A percentile compares a stretch with the other conserved stretches of the same genome.
Conservation (phyloP, 352 stramenopile species). For the Pythium dissimile region DNA sequence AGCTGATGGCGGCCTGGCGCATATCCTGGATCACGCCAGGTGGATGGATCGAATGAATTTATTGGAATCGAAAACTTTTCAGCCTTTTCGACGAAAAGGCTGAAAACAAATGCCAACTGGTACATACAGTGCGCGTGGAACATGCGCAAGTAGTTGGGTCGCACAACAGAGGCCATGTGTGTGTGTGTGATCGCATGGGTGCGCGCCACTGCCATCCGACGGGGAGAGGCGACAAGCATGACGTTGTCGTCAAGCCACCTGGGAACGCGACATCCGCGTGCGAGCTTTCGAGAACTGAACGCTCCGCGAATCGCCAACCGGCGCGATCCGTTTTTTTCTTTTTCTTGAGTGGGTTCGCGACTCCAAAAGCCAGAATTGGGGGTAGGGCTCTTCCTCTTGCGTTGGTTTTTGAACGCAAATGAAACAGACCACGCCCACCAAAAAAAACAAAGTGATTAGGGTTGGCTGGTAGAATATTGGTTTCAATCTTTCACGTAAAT, state of each 20-base stretch:
- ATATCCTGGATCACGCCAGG: too few species aligned
- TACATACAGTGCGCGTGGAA: too few species aligned
- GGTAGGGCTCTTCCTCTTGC: conserved; percentile 1
- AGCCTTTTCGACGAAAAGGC: too few species aligned
- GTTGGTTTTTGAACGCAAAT: conserved; percentile 1
- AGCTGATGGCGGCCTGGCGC: not conserved
- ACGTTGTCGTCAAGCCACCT: conserved; percentile 8
- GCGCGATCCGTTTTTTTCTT: conserved; percentile 5
- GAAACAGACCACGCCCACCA: not conserved
- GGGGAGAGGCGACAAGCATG: not conserved
- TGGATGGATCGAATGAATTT: too few species aligned
- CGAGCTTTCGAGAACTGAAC: conserved; percentile 1
- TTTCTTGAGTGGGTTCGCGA: conserved; percentile 4
- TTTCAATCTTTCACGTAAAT: conserved; percentile 10
- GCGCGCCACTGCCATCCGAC: not conserved
- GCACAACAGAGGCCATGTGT: too few species aligned
- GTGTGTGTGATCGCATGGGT: too few species aligned
- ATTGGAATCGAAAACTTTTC: too few species aligned
- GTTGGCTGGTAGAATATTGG: not conserved
- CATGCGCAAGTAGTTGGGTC: too few species aligned
- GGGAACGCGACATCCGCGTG: conserved; percentile 10
- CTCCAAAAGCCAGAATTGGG: not conserved
- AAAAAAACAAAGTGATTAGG: conserved; percentile 12
- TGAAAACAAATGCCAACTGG: too few species aligned
- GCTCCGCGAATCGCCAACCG: not conserved